Percentiles rank a stretch among this genome's conserved stretches.
Conservation (phyloP, 2,329 filamentous ascomycete species). For the Pseudomassariella vexata region DNA sequence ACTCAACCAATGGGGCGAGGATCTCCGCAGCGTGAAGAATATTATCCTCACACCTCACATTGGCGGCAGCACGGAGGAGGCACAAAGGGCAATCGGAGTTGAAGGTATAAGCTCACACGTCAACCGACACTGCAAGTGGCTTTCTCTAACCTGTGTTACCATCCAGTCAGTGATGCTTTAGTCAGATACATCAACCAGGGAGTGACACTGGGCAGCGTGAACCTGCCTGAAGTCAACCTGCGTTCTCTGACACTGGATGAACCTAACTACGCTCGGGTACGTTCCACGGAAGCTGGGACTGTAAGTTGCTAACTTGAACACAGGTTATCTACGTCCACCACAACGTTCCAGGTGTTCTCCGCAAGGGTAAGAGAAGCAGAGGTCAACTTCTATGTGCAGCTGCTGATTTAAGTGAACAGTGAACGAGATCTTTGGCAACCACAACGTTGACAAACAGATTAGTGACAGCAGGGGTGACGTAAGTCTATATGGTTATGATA, state of each 20-base stretch:
- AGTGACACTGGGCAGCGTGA: conserved; percentile 84
- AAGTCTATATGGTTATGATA: conserved; percentile 18
- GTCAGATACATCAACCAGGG: conserved; percentile 96
- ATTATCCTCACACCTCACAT: conserved; percentile 95
- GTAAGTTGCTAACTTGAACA: no score
- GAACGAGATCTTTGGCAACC: conserved; percentile 87
- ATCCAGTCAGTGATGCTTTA: conserved; percentile 70
- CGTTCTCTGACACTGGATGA: conserved; percentile 88
- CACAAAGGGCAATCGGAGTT: conserved; percentile 89
- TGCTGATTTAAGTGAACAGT: conserved; percentile 42
- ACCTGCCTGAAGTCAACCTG: conserved; percentile 90
- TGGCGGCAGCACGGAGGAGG: conserved; percentile 95
- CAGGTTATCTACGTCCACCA: conserved; percentile 91
- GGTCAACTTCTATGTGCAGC: not conserved
- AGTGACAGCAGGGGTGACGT: conserved; percentile 90
- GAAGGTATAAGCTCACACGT: conserved; percentile 48
- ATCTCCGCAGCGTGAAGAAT: conserved; percentile 81
- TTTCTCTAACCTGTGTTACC: conserved; percentile 9
- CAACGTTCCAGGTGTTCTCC: conserved; percentile 91
- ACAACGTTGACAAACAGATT: conserved; percentile 99
- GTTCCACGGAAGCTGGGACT: no score
- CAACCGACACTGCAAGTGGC: not conserved
- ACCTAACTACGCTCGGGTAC: conserved; percentile 75
- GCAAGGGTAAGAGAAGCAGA: conserved; percentile 52
- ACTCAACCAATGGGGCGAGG: conserved; percentile 79